Evolutionary conservation across 441 rosid genomes (phyloP), one percentile per base, ranked within the genome.

Genomic region (Erodium texanum): DNA sequence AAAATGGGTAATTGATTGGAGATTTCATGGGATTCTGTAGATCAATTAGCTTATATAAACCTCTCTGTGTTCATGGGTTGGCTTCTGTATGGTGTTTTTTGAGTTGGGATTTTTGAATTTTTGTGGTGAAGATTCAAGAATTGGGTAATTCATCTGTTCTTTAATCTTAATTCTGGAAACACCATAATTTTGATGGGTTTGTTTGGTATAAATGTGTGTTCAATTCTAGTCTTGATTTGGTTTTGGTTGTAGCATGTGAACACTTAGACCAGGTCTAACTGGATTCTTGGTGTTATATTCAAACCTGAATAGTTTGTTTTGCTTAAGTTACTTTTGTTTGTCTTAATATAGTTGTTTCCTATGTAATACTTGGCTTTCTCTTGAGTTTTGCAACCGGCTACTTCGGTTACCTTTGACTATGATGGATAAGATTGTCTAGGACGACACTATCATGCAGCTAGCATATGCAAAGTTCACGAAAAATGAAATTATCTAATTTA

Each of bases 31-130:
- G 62, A 54, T 54, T 54, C 24, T 54, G 23, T 19, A 12, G 62
- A 54, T 54, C 62, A 54, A 20, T 18, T 54, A 20, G 24, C 24
- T 11, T 19, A 20, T 54, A 54, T 54, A 7, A 18, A 54, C 24
- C 24, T 0, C 10, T 6, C 11, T 18, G 62, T 24, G 62, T 54
- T 54, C 19, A 54, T 19, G 62, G 62, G 62, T 54, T 54, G 22
- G 6, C 19, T 54, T 19, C 24, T 1, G 19, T 54, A 16, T 8
- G 62, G 24, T 7, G 24, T 12, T 54, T 54, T 54, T 54, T 24
- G 62, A 54, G 62, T 54, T 54, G 62, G 62, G 62, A 18, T 54
- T 54, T 54, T 54, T 54, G 23, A 54, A 54, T 18, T 18, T 54
- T 54, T 18, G 12, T 18, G 23, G 23, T 19, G 24, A 54, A 54